phyloP scores from a whole-genome alignment of 129 eudicot species.

The Tanacetum coccineum region DNA sequence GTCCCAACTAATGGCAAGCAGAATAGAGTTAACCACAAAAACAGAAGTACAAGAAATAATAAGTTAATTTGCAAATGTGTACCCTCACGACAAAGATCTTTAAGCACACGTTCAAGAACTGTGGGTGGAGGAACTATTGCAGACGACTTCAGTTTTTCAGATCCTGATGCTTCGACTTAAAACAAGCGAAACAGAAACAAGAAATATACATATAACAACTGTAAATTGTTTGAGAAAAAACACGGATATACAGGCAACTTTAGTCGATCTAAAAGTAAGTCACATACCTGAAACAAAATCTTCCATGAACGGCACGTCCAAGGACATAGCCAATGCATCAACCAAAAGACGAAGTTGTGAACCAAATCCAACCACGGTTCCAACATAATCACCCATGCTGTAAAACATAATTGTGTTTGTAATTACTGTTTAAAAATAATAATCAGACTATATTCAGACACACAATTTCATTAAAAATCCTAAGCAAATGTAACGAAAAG shows the following conservation, averaged over 20 bases:
- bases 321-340: slow-evolving; percentile 57
- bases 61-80: not conserved
- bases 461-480: too few species aligned
- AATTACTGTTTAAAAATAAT: too few species aligned
- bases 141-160: slow-evolving; percentile 66
- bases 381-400: slow-evolving; percentile 40
- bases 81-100: slow-evolving; percentile 91
- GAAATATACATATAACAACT: not conserved
- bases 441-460: too few species aligned
- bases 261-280: slow-evolving; percentile 5
- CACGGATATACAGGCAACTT: slow-evolving; percentile 4
- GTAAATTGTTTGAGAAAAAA: not conserved
- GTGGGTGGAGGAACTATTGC: slow-evolving; percentile 90
- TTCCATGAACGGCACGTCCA: slow-evolving; percentile 78
- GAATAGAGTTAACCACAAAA: not conserved
- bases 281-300: slow-evolving; percentile 82
- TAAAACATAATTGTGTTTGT: slow-evolving; percentile 14
- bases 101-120: slow-evolving; percentile 95
- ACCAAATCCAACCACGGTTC: slow-evolving; percentile 72
- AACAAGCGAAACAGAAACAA: slow-evolving; percentile 16
- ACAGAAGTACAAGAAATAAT: slow-evolving; percentile 1
- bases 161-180: slow-evolving; percentile 65
- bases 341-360: slow-evolving; percentile 75
- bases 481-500: not conserved
- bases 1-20: slow-evolving; percentile 12